These are phyloP conservation scores for Dalbergia cochinchinensis DNA, from an alignment of 306 rosid genomes.

Conservation along the genomic window DNA sequence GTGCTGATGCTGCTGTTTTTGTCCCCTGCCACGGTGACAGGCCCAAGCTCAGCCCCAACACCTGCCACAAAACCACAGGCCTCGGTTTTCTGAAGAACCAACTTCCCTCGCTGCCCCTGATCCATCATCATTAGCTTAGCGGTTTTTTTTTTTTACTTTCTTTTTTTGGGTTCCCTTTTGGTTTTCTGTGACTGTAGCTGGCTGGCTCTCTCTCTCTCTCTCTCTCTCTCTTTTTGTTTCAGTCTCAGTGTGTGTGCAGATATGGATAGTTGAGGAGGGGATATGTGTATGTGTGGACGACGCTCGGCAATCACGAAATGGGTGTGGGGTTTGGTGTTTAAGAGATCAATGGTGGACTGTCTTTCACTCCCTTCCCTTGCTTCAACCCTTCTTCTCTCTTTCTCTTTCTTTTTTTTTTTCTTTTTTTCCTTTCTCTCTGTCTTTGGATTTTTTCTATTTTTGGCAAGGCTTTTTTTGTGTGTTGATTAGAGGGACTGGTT, in stretches of 20 bases:
- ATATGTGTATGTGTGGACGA: constrained; percentile 41
- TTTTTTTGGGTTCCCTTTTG: constrained; percentile 43
- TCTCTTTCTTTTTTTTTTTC: background rate
- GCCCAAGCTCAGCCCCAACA: constrained; percentile 55
- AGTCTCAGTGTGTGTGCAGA: constrained; percentile 56
- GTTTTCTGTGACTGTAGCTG: constrained; percentile 63
- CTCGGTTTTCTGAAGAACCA: constrained; percentile 64
- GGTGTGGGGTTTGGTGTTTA: constrained; percentile 59
- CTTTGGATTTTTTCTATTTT: constrained; percentile 60
- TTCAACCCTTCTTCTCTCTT: background rate
- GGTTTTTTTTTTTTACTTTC: background rate
- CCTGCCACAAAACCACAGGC: constrained; percentile 67
- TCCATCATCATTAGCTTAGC: constrained; percentile 66
- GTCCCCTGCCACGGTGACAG: constrained; percentile 57
- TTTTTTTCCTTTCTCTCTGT: background rate
- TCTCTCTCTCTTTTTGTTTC: background rate
- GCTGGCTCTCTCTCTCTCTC: constrained; percentile 9
- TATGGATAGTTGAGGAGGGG: constrained; percentile 25
- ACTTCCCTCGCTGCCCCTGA: constrained; percentile 46
- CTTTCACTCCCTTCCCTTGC: constrained; percentile 1
- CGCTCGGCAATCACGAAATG: constrained; percentile 90
- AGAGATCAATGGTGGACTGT: constrained; percentile 48
- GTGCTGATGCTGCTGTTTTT: background rate
- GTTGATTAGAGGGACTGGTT: constrained; percentile 54
- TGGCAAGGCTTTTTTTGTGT: constrained; percentile 56